Percentiles rank a stretch among this genome's conserved stretches.
Conservation (phyloP, 108 stramenopile species). For the Cyclotella cryptica region DNA sequence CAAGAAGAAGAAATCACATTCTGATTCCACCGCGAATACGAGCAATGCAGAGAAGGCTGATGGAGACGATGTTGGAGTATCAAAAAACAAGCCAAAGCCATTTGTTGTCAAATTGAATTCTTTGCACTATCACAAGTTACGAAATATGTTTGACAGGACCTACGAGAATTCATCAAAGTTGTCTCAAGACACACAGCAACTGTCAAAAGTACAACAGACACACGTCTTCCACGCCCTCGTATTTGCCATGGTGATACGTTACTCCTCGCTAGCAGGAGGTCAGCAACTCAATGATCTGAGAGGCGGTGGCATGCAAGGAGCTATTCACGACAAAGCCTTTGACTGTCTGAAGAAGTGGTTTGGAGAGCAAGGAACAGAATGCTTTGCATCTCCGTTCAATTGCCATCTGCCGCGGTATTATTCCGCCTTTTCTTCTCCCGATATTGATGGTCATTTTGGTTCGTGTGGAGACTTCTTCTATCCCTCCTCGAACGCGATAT, state of each 20-base stretch:
- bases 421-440: conserved; percentile 68
- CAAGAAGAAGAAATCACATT: conserved; percentile 33
- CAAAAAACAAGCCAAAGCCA: conserved; percentile 54
- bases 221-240: conserved; percentile 66
- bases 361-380: conserved; percentile 54
- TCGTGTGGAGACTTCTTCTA: conserved; percentile 71
- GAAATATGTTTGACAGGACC: conserved; percentile 55
- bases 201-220: conserved; percentile 19
- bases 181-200: not conserved
- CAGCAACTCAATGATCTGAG: conserved; percentile 67
- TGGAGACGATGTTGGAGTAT: not conserved
- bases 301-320: conserved; percentile 88
- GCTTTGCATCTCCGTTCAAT: conserved; percentile 83
- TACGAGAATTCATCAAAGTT: conserved; percentile 17
- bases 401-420: conserved; percentile 45
- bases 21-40: not conserved
- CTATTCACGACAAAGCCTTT: conserved; percentile 73
- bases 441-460: conserved; percentile 85
- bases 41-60: no score
- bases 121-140: conserved; percentile 64
- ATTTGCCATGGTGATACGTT: conserved; percentile 66
- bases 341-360: conserved; percentile 53
- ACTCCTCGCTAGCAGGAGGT: conserved; percentile 75
- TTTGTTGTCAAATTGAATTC: conserved; percentile 70
- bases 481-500: conserved; percentile 1